A percentile compares a stretch with the other conserved stretches of the same genome.
phyloP scores from a whole-genome alignment of 306 rosid genomes.

The Vachellia collinsii region DNA sequence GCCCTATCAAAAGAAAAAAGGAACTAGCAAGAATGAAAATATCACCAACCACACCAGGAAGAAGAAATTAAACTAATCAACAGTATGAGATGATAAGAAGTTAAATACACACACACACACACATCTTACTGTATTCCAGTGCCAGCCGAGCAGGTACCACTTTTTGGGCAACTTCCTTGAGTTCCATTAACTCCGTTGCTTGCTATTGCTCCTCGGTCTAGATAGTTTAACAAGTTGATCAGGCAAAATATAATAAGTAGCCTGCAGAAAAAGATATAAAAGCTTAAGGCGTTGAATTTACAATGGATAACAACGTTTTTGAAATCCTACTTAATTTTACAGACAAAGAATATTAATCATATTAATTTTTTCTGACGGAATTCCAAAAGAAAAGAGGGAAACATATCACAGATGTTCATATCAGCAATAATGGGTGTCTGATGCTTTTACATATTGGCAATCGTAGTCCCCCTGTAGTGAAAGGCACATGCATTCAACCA shows the following conservation, averaged over 20 bases:
- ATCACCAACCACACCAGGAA: not conserved
- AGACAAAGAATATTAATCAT: not conserved
- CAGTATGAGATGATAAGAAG: not conserved
- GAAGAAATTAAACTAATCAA: constrained; percentile 12
- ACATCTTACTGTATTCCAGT: constrained; percentile 94
- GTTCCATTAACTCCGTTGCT: constrained; percentile 95
- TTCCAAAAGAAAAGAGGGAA: not conserved
- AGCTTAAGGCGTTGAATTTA: constrained; percentile 14
- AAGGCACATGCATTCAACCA: not conserved
- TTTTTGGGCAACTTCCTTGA: constrained; percentile 57
- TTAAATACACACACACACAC: too few species aligned
- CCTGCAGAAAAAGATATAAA: constrained; percentile 52
- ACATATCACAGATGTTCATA: not conserved
- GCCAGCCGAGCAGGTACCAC: constrained; percentile 70
- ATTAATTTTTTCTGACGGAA: not conserved
- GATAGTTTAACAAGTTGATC: constrained; percentile 79
- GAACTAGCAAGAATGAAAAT: not conserved
- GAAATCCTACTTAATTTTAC: constrained; percentile 1
- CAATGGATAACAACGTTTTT: constrained; percentile 9
- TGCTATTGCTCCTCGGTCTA: constrained; percentile 94
- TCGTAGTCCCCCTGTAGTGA: not conserved
- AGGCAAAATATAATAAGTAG: constrained; percentile 71
- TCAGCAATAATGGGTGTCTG: not conserved
- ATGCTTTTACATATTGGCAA: not conserved
- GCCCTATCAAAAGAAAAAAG: not conserved